Base-by-base conservation (phyloP, 208 protist genomes). In the Acanthamoeba lenticulata region DNA sequence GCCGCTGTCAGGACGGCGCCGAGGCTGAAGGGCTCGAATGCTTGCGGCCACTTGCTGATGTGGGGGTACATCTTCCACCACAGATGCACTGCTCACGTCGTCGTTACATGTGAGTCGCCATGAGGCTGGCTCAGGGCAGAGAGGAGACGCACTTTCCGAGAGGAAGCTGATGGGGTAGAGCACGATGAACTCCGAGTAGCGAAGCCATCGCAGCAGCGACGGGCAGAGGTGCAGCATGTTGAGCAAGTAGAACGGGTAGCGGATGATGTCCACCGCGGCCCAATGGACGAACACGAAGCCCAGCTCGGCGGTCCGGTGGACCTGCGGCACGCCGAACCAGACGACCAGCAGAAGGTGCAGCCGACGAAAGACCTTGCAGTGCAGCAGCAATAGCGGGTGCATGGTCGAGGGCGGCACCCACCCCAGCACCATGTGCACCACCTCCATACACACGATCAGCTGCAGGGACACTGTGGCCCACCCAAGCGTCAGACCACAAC, bases 171-270 rank as follows among this genome's bases (percentile, higher is more conserved):
- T 85, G 74, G 74, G 74, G 45, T 85, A 85, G 11, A 85, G 21
- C n/a, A 85, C 74, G 74, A 85, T 85, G 74, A 85, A 85, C 38
- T 85, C 74, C 1, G 74, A 85, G 42, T 85, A 85, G 45, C 74
- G 74, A 15, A 85, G 38, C 74, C 74, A 85, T 27, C 38, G 7
- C 21, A 85, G 40, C 9, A 45, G 32, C 19, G 42, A 19, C 27
- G 74, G 74, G 32, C 74, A 85, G 34, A 19, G 7, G 7, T 21
- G 42, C 15, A 57, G 1, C 74, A 85, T 85, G 42, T 85, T 85
- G 40, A 85, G 42, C 40, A 85, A n/a, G 74, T 85, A 85, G 40
- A 85, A 85, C 15, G 74, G 74, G 21, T 85, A 85, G 42, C 74
- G 74, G 24, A 85, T 85, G 45, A 85, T 32, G 45, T 85, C 74